Percentiles rank a stretch among this genome's conserved stretches.
Conservation (phyloP, 2,329 filamentous ascomycete species). For the Lecanicillium sp. region DNA sequence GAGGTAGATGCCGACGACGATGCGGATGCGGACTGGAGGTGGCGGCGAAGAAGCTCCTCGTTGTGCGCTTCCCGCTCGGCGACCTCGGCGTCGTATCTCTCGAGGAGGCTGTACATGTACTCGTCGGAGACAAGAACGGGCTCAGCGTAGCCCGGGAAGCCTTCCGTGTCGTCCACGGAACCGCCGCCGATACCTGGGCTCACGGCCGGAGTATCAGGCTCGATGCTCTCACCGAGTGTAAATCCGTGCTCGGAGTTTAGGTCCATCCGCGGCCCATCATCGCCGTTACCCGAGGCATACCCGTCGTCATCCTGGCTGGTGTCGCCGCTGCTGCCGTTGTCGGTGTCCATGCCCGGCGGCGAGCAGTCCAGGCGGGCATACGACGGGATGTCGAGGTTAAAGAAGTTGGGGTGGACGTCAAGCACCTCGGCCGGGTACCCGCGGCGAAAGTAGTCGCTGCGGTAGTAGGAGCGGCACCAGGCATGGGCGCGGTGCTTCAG, state of each 20-base stretch:
- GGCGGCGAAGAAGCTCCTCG: background rate
- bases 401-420: slow-evolving; percentile 5
- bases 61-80: background rate
- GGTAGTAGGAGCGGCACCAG: slow-evolving; percentile 12
- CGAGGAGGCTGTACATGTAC: background rate
- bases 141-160: slow-evolving; percentile 9
- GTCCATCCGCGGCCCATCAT: too few relatives aligned
- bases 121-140: slow-evolving; percentile 4
- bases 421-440: background rate
- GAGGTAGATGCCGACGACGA: background rate
- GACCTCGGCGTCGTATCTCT: background rate
- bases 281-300: too few relatives aligned
- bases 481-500: background rate
- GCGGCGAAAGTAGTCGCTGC: slow-evolving; percentile 12
- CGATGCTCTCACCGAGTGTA: too few relatives aligned
- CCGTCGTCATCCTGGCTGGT: background rate
- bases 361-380: background rate
- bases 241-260: too few relatives aligned
- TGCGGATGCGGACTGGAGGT: background rate
- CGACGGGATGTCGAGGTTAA: background rate
- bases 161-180: background rate
- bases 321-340: background rate
- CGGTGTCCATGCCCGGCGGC: background rate
- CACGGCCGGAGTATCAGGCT: too few relatives aligned
- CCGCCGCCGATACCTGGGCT: background rate